A percentile compares a stretch with the other conserved stretches of the same genome.
These are phyloP conservation scores for Naganishia albida DNA, from an alignment of 1,284 basidiomycete genomes.

Conservation along the genomic window DNA sequence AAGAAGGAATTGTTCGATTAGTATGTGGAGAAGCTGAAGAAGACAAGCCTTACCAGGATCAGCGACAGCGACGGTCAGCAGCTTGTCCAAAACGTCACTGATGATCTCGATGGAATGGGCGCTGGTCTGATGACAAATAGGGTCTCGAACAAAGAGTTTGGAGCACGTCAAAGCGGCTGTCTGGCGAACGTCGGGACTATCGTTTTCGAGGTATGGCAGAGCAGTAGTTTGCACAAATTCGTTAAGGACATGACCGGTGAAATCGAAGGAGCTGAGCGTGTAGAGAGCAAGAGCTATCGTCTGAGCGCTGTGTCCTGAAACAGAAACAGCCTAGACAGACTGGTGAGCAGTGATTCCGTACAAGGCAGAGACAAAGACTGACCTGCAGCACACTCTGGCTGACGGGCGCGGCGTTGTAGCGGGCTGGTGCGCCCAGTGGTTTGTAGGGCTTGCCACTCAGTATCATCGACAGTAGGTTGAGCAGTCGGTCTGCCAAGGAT, in stretches of 20 bases:
- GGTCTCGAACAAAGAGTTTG: conserved; percentile 87
- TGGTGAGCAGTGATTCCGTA: conserved; percentile 41
- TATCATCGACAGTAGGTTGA: conserved; percentile 78
- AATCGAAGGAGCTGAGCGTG: conserved; percentile 91
- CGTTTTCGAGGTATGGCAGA: conserved; percentile 91
- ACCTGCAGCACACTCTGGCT: conserved; percentile 59
- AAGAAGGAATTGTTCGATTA: conserved; percentile 6
- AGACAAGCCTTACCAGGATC: conserved; percentile 71
- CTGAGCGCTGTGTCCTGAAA: conserved; percentile 64
- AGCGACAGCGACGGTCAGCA: conserved; percentile 94
- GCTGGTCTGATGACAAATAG: conserved; percentile 94
- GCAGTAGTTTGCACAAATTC: conserved; percentile 94
- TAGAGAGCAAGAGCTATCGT: conserved; percentile 80
- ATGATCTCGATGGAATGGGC: conserved; percentile 97
- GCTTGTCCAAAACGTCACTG: conserved; percentile 95
- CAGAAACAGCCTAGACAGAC: conserved; percentile 38
- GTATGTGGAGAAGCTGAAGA: not conserved
- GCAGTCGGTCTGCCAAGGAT: conserved; percentile 67
- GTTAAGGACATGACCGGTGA: conserved; percentile 89
- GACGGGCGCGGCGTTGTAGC: conserved; percentile 46
- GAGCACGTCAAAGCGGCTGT: conserved; percentile 94
- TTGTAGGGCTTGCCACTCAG: conserved; percentile 81
- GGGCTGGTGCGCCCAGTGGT: conserved; percentile 69
- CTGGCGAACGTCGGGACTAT: conserved; percentile 81
- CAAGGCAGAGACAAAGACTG: conserved; percentile 32